Conservation (phyloP, 176 grass and related monocot genomes). For the Pontederia paniculata region DNA sequence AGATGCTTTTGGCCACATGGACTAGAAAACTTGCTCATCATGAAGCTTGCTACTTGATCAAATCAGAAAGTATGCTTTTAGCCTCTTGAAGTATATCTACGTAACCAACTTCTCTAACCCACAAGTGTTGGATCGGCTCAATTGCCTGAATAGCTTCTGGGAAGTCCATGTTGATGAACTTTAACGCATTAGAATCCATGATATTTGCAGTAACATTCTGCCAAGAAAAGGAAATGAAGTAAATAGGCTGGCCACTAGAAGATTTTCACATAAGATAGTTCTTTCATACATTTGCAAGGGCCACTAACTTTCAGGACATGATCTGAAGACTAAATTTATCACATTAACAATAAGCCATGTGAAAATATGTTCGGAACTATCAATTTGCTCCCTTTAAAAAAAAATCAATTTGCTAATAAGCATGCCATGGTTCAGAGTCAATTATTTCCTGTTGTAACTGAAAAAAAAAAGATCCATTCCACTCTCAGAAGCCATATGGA, state of each 20-base stretch:
- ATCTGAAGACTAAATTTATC: no score
- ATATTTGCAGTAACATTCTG: slow-evolving; percentile 46
- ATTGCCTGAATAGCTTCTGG: slow-evolving; percentile 20
- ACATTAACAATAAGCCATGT: no score
- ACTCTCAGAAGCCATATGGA: no score
- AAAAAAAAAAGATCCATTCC: no score
- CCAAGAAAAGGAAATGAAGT: slow-evolving; percentile 13
- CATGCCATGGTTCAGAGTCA: no score
- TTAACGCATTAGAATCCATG: slow-evolving; percentile 26
- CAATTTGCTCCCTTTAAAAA: no score
- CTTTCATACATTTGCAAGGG: background rate
- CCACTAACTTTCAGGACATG: no score
- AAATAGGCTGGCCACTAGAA: slow-evolving; percentile 14
- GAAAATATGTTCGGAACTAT: no score
- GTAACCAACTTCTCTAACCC: slow-evolving; percentile 47
- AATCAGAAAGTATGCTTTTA: slow-evolving; percentile 31
- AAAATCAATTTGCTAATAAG: no score
- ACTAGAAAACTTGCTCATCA: no score
- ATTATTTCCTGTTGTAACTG: no score
- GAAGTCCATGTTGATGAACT: slow-evolving; percentile 25
- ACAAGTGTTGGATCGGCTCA: slow-evolving; percentile 38
- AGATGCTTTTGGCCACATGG: no score
- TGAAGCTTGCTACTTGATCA: slow-evolving; percentile 18
- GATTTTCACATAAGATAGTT: background rate
- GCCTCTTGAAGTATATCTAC: slow-evolving; percentile 66